Percentiles rank a stretch among this genome's conserved stretches.
These are phyloP conservation scores for Camillea tinctor DNA, from an alignment of 2,329 filamentous ascomycete species.

Conservation along the genomic window DNA sequence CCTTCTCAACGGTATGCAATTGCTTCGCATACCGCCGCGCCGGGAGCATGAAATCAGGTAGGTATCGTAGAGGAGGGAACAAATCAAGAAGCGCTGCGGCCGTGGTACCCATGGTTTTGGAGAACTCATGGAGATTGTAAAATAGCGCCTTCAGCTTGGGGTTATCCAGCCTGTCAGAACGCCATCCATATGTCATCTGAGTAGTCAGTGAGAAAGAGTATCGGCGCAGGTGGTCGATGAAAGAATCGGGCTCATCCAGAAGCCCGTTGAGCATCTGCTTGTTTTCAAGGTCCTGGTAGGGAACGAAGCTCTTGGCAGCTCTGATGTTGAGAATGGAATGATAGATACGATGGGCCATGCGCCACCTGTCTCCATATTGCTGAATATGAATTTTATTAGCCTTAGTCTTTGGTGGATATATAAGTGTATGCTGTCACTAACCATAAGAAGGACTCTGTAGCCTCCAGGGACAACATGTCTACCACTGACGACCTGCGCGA, in stretches of 20 bases:
- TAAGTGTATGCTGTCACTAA: constrained; percentile 3
- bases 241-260: constrained; percentile 41
- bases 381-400: constrained; percentile 6
- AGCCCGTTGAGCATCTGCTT: constrained; percentile 52
- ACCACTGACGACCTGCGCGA: constrained; percentile 21
- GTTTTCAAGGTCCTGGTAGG: constrained; percentile 56
- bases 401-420: constrained; percentile 3
- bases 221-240: constrained; percentile 43
- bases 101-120: constrained; percentile 22
- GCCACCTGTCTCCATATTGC: constrained; percentile 36
- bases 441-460: constrained; percentile 21
- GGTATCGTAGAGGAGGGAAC: constrained; percentile 16
- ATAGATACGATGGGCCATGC: constrained; percentile 37
- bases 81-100: constrained; percentile 21
- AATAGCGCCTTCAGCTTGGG: constrained; percentile 28
- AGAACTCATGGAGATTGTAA: constrained; percentile 22
- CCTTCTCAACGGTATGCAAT: constrained; percentile 16
- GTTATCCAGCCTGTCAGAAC: constrained; percentile 40
- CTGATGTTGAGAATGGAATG: constrained; percentile 48
- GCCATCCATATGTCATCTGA: constrained; percentile 49
- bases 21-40: constrained; percentile 18
- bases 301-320: constrained; percentile 47
- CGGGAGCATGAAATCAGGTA: constrained; percentile 15
- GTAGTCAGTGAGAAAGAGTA: constrained; percentile 50
- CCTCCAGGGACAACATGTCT: constrained; percentile 19